Evolutionary conservation across 2,329 filamentous ascomycete species (phyloP), one percentile per base, ranked within the genome.

Genomic region (Clonostachys sp.): DNA sequence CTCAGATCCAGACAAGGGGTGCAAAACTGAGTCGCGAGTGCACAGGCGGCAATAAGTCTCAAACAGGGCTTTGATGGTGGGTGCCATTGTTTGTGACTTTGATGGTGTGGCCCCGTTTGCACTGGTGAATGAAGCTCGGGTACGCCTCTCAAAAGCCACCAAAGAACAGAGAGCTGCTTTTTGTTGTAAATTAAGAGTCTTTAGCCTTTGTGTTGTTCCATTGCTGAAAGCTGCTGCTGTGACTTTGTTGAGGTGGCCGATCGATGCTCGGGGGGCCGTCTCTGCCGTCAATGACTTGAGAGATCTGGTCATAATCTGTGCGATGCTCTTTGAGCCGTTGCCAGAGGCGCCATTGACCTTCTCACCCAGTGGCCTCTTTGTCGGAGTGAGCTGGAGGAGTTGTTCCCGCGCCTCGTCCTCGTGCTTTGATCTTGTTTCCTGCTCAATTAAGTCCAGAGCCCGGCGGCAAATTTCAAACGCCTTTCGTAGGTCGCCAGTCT

Each of bases 391-490:
- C 34, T 79, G 75, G 12, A 84, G 63, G 8, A 80, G 67, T 39
- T 72, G 70, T 52, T 84, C 80, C 47, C 76, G 73, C 50, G 72
- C 73, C 55, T 72, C 80, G 53, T 84, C 82, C 53, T 86, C 80
- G 53, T 91, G 80, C 61, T 86, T 89, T 52, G 83, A 76, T 49
- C 83, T 82, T 2, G 88, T 92, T 65, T 97, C 92, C 45, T 81
- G 75, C 67, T 97, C 94, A 44, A 96, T 83, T 18, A 96, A 71
- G 64, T 97, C 92, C 48, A 99, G 83, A 5, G 91, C 90, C 46
- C 90, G 83, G 42, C 90, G 86, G 64, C 92, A 91, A 50, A 99
- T 89, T 65, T 96, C 92, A 59, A 97, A 96, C 1, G 91, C 92
- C 66, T 95, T 96, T 51, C 94, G 88, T 44, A 99, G 68, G 64